Conservation (phyloP, 768 basidiomycete species). For the Suillus fuscotomentosus region DNA sequence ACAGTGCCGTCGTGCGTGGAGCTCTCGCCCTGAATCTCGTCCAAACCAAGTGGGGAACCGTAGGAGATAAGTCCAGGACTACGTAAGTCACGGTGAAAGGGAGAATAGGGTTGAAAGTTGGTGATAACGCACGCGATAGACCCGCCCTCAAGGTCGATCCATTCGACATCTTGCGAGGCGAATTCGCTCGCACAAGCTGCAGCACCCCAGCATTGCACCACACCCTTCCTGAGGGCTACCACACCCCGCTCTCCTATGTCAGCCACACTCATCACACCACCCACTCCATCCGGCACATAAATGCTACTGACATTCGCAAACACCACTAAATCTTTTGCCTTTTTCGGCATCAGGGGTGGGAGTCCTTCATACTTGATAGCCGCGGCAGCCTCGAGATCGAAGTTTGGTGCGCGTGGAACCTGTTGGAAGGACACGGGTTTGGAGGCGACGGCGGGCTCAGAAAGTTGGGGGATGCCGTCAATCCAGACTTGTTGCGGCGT, state of each 20-base stretch:
- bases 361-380: slow-evolving; percentile 67
- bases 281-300: slow-evolving; percentile 34
- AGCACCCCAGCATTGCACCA: slow-evolving; percentile 51
- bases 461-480: slow-evolving; percentile 76
- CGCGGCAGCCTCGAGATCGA: slow-evolving; percentile 58
- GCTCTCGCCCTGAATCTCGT: slow-evolving; percentile 52
- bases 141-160: slow-evolving; percentile 65
- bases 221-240: slow-evolving; percentile 53
- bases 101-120: slow-evolving; percentile 12
- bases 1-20: slow-evolving; percentile 59
- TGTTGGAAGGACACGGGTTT: slow-evolving; percentile 58
- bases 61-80: slow-evolving; percentile 47
- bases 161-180: slow-evolving; percentile 27
- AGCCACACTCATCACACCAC: slow-evolving; percentile 26
- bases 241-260: slow-evolving; percentile 32
- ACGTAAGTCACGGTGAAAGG: slow-evolving; percentile 11
- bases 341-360: slow-evolving; percentile 56
- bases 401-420: slow-evolving; percentile 56
- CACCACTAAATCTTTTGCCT: slow-evolving; percentile 40
- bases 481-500: slow-evolving; percentile 82
- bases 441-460: slow-evolving; percentile 40
- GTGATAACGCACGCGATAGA: slow-evolving; percentile 42
- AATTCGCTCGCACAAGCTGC: slow-evolving; percentile 22
- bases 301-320: slow-evolving; percentile 66
- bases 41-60: slow-evolving; percentile 46